phyloP scores from a whole-genome alignment of 345 rosid species.

The Dipteronia dyeriana region DNA sequence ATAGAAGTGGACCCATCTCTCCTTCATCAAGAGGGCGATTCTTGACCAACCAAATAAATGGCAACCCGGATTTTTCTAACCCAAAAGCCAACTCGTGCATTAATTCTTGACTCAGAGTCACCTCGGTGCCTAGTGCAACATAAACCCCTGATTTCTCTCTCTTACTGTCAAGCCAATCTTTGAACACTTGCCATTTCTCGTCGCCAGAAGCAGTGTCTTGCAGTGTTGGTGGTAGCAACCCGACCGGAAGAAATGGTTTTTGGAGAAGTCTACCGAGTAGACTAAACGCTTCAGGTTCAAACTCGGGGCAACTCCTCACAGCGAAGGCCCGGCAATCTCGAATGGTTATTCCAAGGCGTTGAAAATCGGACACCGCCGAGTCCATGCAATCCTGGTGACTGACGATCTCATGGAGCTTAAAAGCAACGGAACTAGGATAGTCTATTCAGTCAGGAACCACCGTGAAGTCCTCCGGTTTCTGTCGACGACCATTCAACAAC shows the following conservation, averaged over 20 bases:
- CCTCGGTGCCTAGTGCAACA: slow-evolving; percentile 27
- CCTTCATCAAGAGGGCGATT: neutral
- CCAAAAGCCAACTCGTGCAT: slow-evolving; percentile 30
- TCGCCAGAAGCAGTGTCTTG: neutral
- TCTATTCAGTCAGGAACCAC: slow-evolving; percentile 34
- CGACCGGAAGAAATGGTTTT: slow-evolving; percentile 7
- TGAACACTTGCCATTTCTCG: slow-evolving; percentile 6
- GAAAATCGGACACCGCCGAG: slow-evolving; percentile 4
- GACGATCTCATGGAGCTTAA: slow-evolving; percentile 16
- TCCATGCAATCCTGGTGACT: slow-evolving; percentile 16
- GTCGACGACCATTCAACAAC: slow-evolving; percentile 13
- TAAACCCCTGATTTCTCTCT: slow-evolving; percentile 7
- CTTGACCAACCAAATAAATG: slow-evolving; percentile 31
- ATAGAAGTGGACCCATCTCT: neutral
- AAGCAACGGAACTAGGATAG: slow-evolving; percentile 23
- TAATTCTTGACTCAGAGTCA: slow-evolving; percentile 15
- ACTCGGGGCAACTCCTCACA: slow-evolving; percentile 23
- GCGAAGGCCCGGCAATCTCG: slow-evolving; percentile 7
- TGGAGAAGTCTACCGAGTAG: slow-evolving; percentile 8
- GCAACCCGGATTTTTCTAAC: slow-evolving; percentile 20
- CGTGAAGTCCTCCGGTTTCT: slow-evolving; percentile 33
- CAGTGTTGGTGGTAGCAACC: neutral
- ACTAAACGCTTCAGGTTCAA: slow-evolving; percentile 21
- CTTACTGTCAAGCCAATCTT: neutral
- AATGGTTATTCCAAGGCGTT: neutral